Conservation (phyloP, 225 moss, liverwort and hornwort species). For the Sphagnum contortum region DNA sequence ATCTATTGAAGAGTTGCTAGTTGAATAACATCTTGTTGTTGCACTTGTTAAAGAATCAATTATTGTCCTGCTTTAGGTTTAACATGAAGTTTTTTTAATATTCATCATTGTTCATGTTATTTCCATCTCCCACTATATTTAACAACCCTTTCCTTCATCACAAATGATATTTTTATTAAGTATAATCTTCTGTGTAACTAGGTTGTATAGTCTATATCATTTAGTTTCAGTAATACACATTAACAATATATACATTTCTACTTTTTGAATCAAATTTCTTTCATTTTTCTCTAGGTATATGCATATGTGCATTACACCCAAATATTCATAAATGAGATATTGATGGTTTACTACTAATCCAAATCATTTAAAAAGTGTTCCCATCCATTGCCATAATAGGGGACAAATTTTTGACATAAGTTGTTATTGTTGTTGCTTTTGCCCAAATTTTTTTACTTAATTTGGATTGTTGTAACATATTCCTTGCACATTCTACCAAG, state of each 20-base stretch:
- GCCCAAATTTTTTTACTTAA: neutral
- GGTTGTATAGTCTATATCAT: neutral
- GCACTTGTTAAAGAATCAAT: no score
- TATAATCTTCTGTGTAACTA: neutral
- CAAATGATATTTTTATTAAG: no score
- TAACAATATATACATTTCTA: neutral
- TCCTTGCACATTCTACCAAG: neutral
- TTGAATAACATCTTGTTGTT: no score
- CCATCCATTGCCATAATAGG: neutral
- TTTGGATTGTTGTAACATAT: neutral
- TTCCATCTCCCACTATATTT: no score
- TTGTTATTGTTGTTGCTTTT: neutral
- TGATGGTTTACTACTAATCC: neutral
- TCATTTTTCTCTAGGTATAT: neutral
- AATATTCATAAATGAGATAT: conserved; percentile 1
- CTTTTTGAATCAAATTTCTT: neutral
- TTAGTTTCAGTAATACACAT: neutral
- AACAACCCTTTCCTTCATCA: no score
- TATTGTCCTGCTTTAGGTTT: no score
- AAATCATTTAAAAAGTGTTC: neutral
- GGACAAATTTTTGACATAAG: neutral
- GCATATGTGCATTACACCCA: conserved; percentile 1
- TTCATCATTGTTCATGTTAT: no score
- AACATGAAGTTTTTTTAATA: no score
- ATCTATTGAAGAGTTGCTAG: no score